Conservation (phyloP, 2,329 filamentous ascomycete species). For the Hymenoscyphus occultus region DNA sequence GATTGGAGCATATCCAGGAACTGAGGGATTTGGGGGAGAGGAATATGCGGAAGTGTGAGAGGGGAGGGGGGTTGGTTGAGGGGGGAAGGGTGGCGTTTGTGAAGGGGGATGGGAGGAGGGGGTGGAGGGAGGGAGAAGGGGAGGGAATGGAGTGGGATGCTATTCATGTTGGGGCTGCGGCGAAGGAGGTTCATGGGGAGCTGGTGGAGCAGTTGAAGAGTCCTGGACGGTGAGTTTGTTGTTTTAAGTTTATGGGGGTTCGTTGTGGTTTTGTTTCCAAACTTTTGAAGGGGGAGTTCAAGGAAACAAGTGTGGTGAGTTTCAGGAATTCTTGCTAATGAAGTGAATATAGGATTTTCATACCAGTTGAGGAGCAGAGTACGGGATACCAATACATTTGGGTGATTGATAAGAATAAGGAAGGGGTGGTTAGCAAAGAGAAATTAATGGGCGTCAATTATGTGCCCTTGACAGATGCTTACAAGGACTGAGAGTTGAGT, state of each 20-base stretch:
- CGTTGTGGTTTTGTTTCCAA: background rate
- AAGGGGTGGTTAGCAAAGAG: conserved; percentile 59
- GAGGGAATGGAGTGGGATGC: conserved; percentile 69
- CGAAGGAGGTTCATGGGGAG: conserved; percentile 66
- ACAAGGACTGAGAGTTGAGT: conserved; percentile 30
- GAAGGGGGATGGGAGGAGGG: too few species aligned
- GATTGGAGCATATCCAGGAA: too few species aligned
- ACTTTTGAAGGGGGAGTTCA: background rate
- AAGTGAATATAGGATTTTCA: conserved; percentile 58
- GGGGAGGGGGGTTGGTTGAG: too few species aligned
- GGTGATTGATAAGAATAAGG: conserved; percentile 67
- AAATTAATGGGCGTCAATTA: conserved; percentile 71
- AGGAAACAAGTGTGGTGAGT: too few species aligned
- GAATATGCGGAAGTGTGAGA: too few species aligned
- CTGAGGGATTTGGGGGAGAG: too few species aligned
- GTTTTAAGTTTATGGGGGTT: background rate
- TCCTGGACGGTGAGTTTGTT: conserved; percentile 59
- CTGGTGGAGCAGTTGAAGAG: conserved; percentile 73
- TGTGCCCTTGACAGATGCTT: conserved; percentile 73
- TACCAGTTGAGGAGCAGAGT: conserved; percentile 63
- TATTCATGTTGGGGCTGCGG: conserved; percentile 92
- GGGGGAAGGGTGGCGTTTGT: too few species aligned
- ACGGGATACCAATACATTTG: conserved; percentile 61
- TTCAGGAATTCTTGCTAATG: background rate
- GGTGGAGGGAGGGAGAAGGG: conserved; percentile 46